Conservation (phyloP, 805 yeast species). For the Nakazawaea holstii region DNA sequence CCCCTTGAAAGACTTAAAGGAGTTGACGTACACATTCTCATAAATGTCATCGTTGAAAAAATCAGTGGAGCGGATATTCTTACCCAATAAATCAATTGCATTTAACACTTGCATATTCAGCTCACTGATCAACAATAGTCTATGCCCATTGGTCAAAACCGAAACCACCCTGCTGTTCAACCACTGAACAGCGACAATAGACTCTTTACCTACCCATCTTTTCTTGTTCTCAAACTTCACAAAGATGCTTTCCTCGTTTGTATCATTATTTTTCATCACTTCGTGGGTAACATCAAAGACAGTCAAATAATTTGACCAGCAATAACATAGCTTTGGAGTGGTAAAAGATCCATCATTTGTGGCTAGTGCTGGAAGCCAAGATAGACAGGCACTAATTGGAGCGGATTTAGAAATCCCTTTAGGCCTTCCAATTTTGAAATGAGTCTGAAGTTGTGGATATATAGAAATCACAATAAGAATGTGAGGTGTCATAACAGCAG, state of each 20-base stretch:
- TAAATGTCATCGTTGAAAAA: not conserved
- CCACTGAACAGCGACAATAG: slow-evolving; percentile 58
- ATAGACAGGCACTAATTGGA: slow-evolving; percentile 39
- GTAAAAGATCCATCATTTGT: slow-evolving; percentile 18
- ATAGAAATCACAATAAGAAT: slow-evolving; percentile 50
- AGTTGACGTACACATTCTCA: slow-evolving; percentile 18
- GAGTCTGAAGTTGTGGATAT: slow-evolving; percentile 44
- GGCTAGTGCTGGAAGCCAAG: slow-evolving; percentile 59
- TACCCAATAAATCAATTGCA: slow-evolving; percentile 31
- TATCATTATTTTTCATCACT: slow-evolving; percentile 18
- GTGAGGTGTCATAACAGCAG: slow-evolving; percentile 53
- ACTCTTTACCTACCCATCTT: slow-evolving; percentile 39
- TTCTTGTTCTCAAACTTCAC: slow-evolving; percentile 34
- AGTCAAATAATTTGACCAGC: slow-evolving; percentile 61
- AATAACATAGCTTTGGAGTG: slow-evolving; percentile 53
- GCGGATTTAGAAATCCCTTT: slow-evolving; percentile 24
- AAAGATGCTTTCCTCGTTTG: slow-evolving; percentile 17
- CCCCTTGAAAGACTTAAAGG: slow-evolving; percentile 35
- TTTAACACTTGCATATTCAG: slow-evolving; percentile 30
- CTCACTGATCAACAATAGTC: slow-evolving; percentile 36
- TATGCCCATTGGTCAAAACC: slow-evolving; percentile 39
- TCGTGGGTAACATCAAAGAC: slow-evolving; percentile 44
- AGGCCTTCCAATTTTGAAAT: slow-evolving; percentile 48
- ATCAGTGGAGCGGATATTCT: slow-evolving; percentile 26
- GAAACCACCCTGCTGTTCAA: slow-evolving; percentile 33